Evolutionary conservation across 176 grass and related monocot species (phyloP), one percentile per base, ranked within the genome.

Genomic region (Oryza australiensis): DNA sequence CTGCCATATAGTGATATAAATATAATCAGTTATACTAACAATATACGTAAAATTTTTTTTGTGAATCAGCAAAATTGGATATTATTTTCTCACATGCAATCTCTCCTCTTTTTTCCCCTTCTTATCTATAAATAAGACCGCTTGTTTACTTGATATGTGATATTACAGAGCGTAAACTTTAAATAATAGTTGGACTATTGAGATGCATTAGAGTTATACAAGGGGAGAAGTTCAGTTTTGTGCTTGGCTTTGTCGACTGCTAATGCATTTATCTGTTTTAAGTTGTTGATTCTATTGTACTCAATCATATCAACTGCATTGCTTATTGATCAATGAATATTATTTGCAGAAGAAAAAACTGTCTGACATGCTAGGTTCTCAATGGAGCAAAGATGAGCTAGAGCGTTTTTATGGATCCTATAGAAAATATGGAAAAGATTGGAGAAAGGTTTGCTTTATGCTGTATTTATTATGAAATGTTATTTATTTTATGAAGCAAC

Each of bases 381-480:
- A 95, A 46, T 99, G 96, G 96, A 91, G 72, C 87, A 99, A 95
- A 91, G 96, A 99, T 62, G 96, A 99, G 68, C 89, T 99, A 32
- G 93, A 95, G 83, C 77, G n/a, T 32, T 99, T 99, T 72, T 99
- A 99, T 81, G 93, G 85, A 86, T 84, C 88, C 14, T 99, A 95
- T 62, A 88, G 96, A 69, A 99, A 95, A 87, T 93, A 88, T 81
- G 96, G 93, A 80, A 95, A 95, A 89, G 96, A 99, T 80, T 99
- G 96, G 96, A 93, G 66, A 88, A 99, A 99, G 88, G 96, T 95
- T 62, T 83, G 77, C 24, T 83, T 74, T 82, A 38, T 64, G 20
- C 71, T 75, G 43, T 66, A 9, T 75, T 64, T 68, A 74, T 55
- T 83, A 16, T 66, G 40, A 46, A 74, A 26, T 26, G 41, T 14